Evolutionary conservation across 148 eudicot species (phyloP).

Genomic region (Vaccinium myrtillus): DNA sequence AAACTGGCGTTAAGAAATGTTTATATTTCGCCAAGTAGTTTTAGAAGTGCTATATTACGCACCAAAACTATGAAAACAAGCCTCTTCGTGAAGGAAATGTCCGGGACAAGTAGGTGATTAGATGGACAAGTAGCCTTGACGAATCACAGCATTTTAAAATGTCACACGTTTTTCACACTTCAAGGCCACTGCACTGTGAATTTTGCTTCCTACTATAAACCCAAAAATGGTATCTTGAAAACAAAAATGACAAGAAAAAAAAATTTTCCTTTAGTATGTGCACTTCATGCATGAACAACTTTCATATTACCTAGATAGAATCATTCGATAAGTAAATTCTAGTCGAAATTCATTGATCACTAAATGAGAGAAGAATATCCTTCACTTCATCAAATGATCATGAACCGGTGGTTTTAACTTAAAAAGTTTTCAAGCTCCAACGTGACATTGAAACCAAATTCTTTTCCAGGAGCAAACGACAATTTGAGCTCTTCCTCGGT

Average conservation of each 20-base stretch:
- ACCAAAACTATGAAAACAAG: not conserved
- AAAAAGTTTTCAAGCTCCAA: constrained; percentile 49
- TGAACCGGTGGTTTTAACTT: constrained; percentile 19
- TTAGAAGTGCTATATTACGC: too few relatives aligned
- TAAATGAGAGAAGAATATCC: not conserved
- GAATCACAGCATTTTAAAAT: too few relatives aligned
- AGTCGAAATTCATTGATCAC: not conserved
- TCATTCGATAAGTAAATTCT: not conserved
- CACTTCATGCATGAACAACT: not conserved
- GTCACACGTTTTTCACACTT: too few relatives aligned
- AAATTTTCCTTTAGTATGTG: not conserved
- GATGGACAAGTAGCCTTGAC: too few relatives aligned
- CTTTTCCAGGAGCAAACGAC: constrained; percentile 60
- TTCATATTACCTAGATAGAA: not conserved
- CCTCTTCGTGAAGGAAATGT: not conserved
- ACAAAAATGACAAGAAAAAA: not conserved
- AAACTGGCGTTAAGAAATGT: too few relatives aligned
- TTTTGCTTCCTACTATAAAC: not conserved
- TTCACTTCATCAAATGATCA: not conserved
- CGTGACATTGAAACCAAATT: constrained; percentile 71
- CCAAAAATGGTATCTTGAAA: not conserved
- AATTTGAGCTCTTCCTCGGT: constrained; percentile 65
- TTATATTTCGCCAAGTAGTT: too few relatives aligned
- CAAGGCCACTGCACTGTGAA: not conserved
- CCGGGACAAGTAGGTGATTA: too few relatives aligned